Evolutionary conservation across 2,329 filamentous ascomycete species (phyloP), one percentile per base, ranked within the genome.

Genomic region (Pseudopithomyces maydicus): DNA sequence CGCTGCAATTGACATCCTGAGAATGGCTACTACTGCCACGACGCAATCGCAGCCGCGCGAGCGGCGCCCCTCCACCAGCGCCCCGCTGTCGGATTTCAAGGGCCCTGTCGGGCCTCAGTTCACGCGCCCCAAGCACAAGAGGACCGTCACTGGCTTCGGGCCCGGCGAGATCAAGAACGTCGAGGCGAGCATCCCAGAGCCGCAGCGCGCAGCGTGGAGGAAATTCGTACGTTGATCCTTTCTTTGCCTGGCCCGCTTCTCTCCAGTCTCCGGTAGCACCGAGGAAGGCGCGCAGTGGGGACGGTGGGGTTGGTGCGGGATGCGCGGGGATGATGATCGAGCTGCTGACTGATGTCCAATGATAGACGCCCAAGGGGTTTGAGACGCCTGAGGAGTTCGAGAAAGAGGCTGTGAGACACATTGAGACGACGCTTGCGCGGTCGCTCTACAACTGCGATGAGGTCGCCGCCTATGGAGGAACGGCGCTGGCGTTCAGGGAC

Each of bases 371-470:
- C 52, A 80, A 84, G 65, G 87, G 85, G 58, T 97, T 97, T 79
- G 84, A 82, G 60, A 87, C 84, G 67, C 88, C 91, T 74, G 92
- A 96, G 17, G 90, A 92, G 56, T 97, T 98, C 72, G 82, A 85
- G 82, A 87, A 82, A 74, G 93, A 97, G 73, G 85, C 96, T 55
- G 92, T 99, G 63, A 89, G 89, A 64, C 95, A 99, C 81, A 91
- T 99, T 71, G 95, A 99, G 80, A 98, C 95, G 2, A 97, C 93
- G 2, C 84, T 99, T 59, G 95, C 95, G 61, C 91, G 95, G 59
- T 97, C 93, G 72, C 86, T 99, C 76, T 98, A 94, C 85, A 99
- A 99, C 79, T 99, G 95, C 79, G 93, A 99, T 81, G 95, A 99
- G 79, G 77, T 83, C 53, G 95, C 95, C 52, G 92, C 93, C 32